Conservation (phyloP, 768 basidiomycete species). For the Amyloporia xantha region DNA sequence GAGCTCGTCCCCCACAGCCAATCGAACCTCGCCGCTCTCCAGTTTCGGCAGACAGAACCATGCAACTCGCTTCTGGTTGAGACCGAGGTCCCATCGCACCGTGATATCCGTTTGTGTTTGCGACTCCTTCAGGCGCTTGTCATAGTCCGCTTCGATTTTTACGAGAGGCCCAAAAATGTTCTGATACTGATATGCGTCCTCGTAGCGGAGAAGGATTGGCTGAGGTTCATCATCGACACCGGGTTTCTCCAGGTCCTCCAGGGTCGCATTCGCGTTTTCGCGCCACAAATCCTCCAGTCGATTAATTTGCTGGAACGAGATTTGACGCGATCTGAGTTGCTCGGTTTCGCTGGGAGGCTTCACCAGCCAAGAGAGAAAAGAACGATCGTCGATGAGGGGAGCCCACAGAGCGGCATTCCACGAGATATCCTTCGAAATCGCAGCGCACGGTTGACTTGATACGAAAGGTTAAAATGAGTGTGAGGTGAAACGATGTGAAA, state of each 20-base stretch:
- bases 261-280: slow-evolving; percentile 88
- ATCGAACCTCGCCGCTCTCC: slow-evolving; percentile 94
- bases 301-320: slow-evolving; percentile 95
- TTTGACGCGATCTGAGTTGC: slow-evolving; percentile 92
- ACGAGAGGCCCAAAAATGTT: slow-evolving; percentile 99
- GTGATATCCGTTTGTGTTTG: slow-evolving; percentile 97
- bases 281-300: slow-evolving; percentile 97
- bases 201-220: slow-evolving; percentile 82
- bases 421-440: slow-evolving; percentile 94
- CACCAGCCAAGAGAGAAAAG: slow-evolving; percentile 98
- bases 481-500: background rate
- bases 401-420: slow-evolving; percentile 99
- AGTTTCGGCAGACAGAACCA: slow-evolving; percentile 97
- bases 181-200: slow-evolving; percentile 99
- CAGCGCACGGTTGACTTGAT: slow-evolving; percentile 93
- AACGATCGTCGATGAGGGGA: slow-evolving; percentile 96
- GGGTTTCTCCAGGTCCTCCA: slow-evolving; percentile 96
- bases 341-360: slow-evolving; percentile 96
- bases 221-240: slow-evolving; percentile 98
- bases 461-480: background rate
- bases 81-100: slow-evolving; percentile 94
- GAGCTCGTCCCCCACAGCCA: slow-evolving; percentile 95
- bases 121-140: slow-evolving; percentile 95
- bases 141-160: slow-evolving; percentile 99
- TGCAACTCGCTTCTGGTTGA: slow-evolving; percentile 98